Evolutionary conservation across 805 yeast genomes (phyloP).

Genomic region (Starmerella bombicola): DNA sequence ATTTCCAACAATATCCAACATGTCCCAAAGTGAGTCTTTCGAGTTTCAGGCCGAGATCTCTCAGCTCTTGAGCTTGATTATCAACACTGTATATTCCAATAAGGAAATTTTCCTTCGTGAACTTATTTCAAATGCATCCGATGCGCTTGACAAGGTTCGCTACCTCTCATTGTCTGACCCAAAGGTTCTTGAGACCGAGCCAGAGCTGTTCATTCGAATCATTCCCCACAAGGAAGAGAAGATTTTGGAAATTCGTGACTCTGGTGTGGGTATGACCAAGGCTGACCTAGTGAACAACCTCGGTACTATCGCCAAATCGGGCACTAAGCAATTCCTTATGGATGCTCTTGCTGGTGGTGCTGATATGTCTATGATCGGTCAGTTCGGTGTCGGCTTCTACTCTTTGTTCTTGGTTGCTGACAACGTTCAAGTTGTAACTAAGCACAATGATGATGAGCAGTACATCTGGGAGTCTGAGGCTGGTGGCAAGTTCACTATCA

Average conservation of each 20-base stretch:
- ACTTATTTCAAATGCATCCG: conserved; percentile 95
- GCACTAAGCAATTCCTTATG: conserved; percentile 94
- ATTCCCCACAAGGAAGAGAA: conserved; percentile 93
- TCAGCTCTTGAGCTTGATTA: conserved; percentile 99
- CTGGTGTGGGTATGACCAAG: conserved; percentile 99
- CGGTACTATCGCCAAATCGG: conserved; percentile 99
- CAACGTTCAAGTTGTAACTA: conserved; percentile 94
- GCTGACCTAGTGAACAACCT: conserved; percentile 97
- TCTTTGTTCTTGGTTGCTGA: conserved; percentile 98
- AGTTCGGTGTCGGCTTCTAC: conserved; percentile 99
- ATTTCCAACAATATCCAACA: conserved; percentile 16
- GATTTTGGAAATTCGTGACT: conserved; percentile 92
- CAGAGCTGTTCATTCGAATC: conserved; percentile 91
- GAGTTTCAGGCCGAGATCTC: conserved; percentile 99
- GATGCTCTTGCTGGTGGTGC: conserved; percentile 99
- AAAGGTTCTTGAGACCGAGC: conserved; percentile 81
- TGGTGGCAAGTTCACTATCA: conserved; percentile 97
- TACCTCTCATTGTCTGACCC: conserved; percentile 93
- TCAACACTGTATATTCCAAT: conserved; percentile 98
- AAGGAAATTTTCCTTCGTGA: conserved; percentile 99
- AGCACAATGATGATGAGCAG: conserved; percentile 98
- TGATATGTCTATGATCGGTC: conserved; percentile 99
- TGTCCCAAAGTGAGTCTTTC: conserved; percentile 29
- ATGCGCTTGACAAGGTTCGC: conserved; percentile 97
- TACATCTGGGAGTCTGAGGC: conserved; percentile 99